Percentiles rank a stretch among this genome's conserved stretches.
Conservation (phyloP, 2,329 filamentous ascomycete genomes). For the Westerdykella sp. region DNA sequence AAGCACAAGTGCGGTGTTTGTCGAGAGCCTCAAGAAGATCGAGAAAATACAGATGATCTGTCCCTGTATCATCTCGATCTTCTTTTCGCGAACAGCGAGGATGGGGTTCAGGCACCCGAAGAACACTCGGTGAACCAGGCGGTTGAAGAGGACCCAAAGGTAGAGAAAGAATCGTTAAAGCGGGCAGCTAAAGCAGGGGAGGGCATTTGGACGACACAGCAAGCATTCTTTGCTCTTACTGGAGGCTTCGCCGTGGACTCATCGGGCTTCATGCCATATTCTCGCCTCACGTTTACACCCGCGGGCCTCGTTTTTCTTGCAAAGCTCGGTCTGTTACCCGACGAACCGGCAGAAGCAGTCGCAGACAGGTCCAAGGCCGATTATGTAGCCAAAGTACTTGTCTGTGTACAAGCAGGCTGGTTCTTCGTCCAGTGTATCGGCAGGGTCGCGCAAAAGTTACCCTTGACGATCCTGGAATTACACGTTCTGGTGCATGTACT, state of each 20-base stretch:
- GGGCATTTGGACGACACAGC: conserved; percentile 6
- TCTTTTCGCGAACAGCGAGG: too few species aligned
- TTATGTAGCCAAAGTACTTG: conserved; percentile 18
- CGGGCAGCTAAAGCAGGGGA: background rate
- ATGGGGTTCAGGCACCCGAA: too few species aligned
- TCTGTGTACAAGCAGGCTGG: conserved; percentile 37
- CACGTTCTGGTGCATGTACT: conserved; percentile 32
- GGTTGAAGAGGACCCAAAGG: background rate
- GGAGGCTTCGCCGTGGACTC: conserved; percentile 14
- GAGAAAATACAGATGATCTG: too few species aligned
- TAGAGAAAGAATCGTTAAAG: background rate
- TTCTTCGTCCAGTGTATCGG: conserved; percentile 34
- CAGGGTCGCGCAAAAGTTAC: conserved; percentile 26
- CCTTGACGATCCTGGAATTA: conserved; percentile 36
- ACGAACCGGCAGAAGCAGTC: conserved; percentile 3
- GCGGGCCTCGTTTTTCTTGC: conserved; percentile 11
- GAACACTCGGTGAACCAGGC: background rate
- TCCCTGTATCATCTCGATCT: too few species aligned
- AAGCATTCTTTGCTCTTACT: conserved; percentile 17
- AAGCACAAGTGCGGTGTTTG: background rate
- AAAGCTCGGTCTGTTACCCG: conserved; percentile 11
- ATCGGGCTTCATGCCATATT: conserved; percentile 4
- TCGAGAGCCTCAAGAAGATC: background rate
- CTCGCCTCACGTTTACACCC: conserved; percentile 13
- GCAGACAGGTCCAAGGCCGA: conserved; percentile 21